Conservation (phyloP, 176 grass and related monocot species). For the Stipa capillata region DNA sequence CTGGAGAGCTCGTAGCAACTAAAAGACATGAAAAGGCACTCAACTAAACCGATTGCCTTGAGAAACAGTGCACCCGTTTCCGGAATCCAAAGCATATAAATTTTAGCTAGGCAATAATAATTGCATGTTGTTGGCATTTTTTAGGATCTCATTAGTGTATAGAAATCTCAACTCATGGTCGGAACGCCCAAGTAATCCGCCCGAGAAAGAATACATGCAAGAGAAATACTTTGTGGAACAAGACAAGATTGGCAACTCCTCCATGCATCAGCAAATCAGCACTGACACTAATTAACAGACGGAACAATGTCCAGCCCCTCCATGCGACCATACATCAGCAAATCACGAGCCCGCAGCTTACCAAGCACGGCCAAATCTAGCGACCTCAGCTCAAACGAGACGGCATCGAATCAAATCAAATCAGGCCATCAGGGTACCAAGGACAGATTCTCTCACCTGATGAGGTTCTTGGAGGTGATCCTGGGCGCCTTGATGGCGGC, state of each 20-base stretch:
- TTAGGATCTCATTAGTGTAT: neutral
- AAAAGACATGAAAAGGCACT: neutral
- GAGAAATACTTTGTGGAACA: neutral
- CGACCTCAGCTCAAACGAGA: neutral
- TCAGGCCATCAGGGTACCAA: neutral
- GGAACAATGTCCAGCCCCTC: neutral
- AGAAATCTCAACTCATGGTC: neutral
- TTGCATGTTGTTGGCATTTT: neutral
- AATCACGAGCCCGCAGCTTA: neutral
- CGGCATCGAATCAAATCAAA: neutral
- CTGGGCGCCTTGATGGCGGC: conserved; percentile 94
- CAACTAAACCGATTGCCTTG: neutral
- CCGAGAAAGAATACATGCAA: neutral
- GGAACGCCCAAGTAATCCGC: neutral
- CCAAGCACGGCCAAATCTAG: conserved; percentile 2
- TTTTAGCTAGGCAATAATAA: neutral
- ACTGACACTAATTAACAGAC: neutral
- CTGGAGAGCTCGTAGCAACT: neutral
- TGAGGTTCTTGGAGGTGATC: conserved; percentile 98
- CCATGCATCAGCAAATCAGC: neutral
- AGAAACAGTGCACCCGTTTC: neutral
- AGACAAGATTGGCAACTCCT: neutral
- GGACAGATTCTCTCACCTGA: conserved; percentile 50
- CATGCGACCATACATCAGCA: neutral
- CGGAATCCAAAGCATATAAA: neutral